Evolutionary conservation across 2,329 filamentous ascomycete genomes (phyloP), one percentile per base, ranked within the genome.

Genomic region (Tolypocladium tundrense): DNA sequence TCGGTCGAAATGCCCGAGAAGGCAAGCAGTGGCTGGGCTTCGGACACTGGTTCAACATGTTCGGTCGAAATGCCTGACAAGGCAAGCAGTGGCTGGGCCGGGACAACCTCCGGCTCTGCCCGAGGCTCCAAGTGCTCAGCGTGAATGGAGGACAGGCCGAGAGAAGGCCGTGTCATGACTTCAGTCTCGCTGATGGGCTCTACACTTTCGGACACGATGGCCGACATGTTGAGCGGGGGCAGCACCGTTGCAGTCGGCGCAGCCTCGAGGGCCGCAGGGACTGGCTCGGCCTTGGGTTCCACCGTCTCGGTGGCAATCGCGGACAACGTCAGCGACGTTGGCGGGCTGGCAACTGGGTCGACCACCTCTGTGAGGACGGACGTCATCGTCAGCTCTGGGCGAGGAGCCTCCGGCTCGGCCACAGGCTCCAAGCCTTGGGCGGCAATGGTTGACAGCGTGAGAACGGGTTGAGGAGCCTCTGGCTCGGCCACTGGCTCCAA

Each of bases 31-130:
- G 64, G 55, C 19, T 63, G 64, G 1, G 59, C 58, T 57, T 70
- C 70, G 42, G 66, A 60, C 7, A 70, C 58, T 6, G 74, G 73
- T 50, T 73, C 68, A 53, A 78, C 66, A 52, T 74, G 65, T 55
- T 75, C 69, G n/a, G 68, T 65, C 0, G 65, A 61, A 31, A 76
- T 66, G 51, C 53, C 58, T 2, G 75, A 76, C 43, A 73, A 66
- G 11, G 66, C 68, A 52, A 77, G 62, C 24, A 58, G 58, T 21
- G 64, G 55, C 19, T 63, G 64, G 1, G 59, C 58, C 2, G 60
- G 50, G 14, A 60, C 41, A 4, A 58, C 53, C 41, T 66, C 62
- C 5, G 66, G 67, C 52, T 71, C 68, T 55, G 69, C 69, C 41
- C 60, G 68, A 14, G 73, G 73, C 60, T 75, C 72, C 24, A 73